Percentiles rank a stretch among this genome's conserved stretches.
Conservation (phyloP, 2,329 filamentous ascomycete species). For the Cladosporium sp. region DNA sequence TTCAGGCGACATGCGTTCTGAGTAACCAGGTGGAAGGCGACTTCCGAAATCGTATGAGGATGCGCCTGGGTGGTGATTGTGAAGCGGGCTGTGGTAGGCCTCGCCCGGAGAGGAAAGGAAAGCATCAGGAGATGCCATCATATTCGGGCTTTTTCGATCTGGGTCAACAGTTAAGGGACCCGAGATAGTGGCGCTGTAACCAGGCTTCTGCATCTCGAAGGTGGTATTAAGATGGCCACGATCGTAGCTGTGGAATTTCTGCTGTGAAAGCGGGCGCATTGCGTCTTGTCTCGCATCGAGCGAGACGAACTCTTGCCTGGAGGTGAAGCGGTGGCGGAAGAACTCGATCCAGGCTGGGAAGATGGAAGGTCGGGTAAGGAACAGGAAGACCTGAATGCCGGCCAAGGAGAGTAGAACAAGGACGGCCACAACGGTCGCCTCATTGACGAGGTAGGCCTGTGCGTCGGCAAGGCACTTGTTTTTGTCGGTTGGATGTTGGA, state of each 20-base stretch:
- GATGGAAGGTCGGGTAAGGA: conserved; percentile 83
- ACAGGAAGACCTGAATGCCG: conserved; percentile 77
- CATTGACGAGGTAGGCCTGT: conserved; percentile 61
- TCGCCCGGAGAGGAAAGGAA: conserved; percentile 26
- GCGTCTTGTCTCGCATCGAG: conserved; percentile 59
- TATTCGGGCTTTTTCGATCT: conserved; percentile 15
- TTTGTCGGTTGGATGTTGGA: conserved; percentile 55
- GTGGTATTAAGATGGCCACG: conserved; percentile 27
- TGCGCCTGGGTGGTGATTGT: conserved; percentile 9
- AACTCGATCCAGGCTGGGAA: conserved; percentile 75
- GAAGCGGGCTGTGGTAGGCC: conserved; percentile 18
- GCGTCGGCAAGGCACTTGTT: conserved; percentile 61
- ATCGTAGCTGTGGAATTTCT: conserved; percentile 19
- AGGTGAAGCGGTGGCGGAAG: conserved; percentile 42
- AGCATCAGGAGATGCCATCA: conserved; percentile 19
- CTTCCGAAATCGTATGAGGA: conserved; percentile 9
- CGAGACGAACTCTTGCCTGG: conserved; percentile 79
- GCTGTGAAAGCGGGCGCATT: conserved; percentile 22
- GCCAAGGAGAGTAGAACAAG: conserved; percentile 75
- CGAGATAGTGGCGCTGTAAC: conserved; percentile 11
- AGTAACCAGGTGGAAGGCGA: conserved; percentile 9
- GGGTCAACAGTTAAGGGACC: conserved; percentile 11
- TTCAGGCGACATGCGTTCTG: conserved; percentile 12
- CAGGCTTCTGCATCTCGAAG: conserved; percentile 31
- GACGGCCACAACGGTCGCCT: conserved; percentile 75